Evolutionary conservation across 306 rosid genomes (phyloP).

Genomic region (Boehmeria nivea): DNA sequence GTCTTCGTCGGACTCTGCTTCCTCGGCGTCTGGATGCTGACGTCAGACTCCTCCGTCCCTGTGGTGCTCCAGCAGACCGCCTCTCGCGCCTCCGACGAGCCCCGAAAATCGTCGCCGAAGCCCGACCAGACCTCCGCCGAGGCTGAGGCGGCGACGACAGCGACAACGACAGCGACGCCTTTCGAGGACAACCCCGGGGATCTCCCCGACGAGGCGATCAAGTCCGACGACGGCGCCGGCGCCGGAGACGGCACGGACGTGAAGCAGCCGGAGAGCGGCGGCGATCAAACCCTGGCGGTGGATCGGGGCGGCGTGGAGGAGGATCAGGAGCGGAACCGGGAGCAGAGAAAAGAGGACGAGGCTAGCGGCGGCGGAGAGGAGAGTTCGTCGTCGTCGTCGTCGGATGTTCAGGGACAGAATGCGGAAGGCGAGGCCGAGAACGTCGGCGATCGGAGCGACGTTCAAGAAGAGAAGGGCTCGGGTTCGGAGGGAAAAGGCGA

Average conservation of each 20-base stretch:
- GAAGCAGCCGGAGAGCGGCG: conserved; percentile 8
- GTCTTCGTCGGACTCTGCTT: conserved; percentile 58
- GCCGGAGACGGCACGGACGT: no score
- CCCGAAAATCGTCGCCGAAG: background rate
- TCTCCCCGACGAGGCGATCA: conserved; percentile 72
- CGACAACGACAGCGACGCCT: background rate
- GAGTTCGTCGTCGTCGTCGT: background rate
- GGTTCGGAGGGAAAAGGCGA: no score
- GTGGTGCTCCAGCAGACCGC: conserved; percentile 21
- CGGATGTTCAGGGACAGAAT: no score
- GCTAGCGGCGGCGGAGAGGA: conserved; percentile 17
- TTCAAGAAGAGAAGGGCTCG: no score
- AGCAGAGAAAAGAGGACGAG: conserved; percentile 21
- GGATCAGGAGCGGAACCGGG: background rate
- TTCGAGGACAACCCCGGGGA: conserved; percentile 70
- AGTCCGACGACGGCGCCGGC: conserved; percentile 43
- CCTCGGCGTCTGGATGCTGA: conserved; percentile 64
- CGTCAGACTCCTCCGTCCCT: conserved; percentile 31
- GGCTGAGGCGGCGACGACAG: conserved; percentile 1
- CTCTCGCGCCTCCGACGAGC: conserved; percentile 21
- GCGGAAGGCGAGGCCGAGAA: no score
- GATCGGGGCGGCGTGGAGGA: background rate
- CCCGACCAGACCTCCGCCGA: background rate
- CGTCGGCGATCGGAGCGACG: no score
- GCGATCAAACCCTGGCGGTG: conserved; percentile 28